Conservation (phyloP, 1,284 basidiomycete genomes). For the Singerocomus inundabilis region DNA sequence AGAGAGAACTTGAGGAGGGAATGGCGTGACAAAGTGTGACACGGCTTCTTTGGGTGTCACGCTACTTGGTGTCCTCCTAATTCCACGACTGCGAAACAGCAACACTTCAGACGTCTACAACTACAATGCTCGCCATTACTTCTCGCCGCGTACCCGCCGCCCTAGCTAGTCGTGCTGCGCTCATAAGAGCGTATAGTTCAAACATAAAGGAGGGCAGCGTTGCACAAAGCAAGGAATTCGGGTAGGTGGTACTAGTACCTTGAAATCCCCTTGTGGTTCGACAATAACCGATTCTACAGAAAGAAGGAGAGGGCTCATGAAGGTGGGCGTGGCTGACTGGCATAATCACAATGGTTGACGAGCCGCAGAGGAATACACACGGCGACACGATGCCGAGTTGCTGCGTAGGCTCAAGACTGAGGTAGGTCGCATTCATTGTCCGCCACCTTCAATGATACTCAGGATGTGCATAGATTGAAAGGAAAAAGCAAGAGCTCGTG, state of each 20-base stretch:
- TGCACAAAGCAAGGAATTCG: constrained; percentile 56
- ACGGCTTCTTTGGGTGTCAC: constrained; percentile 23
- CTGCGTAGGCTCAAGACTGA: constrained; percentile 55
- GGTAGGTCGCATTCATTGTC: constrained; percentile 39
- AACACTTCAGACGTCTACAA: not conserved
- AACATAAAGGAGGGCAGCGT: constrained; percentile 51
- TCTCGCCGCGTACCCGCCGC: constrained; percentile 45
- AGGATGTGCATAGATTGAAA: constrained; percentile 45
- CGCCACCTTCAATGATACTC: not conserved
- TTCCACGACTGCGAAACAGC: not conserved
- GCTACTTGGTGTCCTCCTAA: not conserved
- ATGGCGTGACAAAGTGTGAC: constrained; percentile 26
- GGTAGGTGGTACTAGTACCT: constrained; percentile 39
- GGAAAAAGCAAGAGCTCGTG: constrained; percentile 59
- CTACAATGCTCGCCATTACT: constrained; percentile 49
- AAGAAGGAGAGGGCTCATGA: constrained; percentile 75
- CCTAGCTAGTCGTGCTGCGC: constrained; percentile 20
- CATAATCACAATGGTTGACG: not conserved
- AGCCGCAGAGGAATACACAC: constrained; percentile 56
- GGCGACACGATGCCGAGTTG: constrained; percentile 52
- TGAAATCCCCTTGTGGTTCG: no score
- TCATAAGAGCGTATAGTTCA: constrained; percentile 39
- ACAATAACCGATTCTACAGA: constrained; percentile 37
- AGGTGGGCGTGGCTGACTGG: constrained; percentile 37
- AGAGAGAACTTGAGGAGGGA: constrained; percentile 14